A percentile compares a stretch with the other conserved stretches of the same genome.
These are phyloP conservation scores for Sporodiniella umbellata DNA, from an alignment of 371 early-diverging fungal genomes.

Conservation along the genomic window DNA sequence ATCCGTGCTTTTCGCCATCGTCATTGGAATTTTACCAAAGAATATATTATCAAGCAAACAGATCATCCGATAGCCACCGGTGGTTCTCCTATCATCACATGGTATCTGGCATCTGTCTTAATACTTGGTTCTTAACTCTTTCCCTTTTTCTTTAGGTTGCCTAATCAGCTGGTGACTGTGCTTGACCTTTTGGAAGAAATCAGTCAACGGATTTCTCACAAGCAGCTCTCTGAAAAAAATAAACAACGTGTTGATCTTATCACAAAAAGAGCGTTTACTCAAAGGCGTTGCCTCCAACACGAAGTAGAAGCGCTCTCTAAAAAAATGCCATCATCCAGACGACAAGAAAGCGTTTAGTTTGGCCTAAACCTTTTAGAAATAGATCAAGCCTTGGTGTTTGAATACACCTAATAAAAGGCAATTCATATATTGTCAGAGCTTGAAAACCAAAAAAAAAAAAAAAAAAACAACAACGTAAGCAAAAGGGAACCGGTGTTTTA, in stretches of 20 bases:
- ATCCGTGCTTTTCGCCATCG: constrained; percentile 82
- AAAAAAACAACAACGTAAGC: too few relatives aligned
- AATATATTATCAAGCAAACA: constrained; percentile 78
- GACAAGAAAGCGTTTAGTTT: too few relatives aligned
- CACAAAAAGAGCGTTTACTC: constrained; percentile 55
- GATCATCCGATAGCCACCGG: constrained; percentile 73
- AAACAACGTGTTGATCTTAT: constrained; percentile 52
- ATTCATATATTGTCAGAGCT: too few relatives aligned
- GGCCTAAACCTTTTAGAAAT: too few relatives aligned
- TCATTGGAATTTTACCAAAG: constrained; percentile 88
- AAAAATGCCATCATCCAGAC: constrained; percentile 26
- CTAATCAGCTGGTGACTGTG: constrained; percentile 70
- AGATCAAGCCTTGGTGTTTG: too few relatives aligned
- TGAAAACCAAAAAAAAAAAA: too few relatives aligned
- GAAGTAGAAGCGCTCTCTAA: constrained; percentile 57
- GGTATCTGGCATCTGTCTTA: too few relatives aligned
- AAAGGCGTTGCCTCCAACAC: constrained; percentile 55
- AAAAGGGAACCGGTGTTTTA: too few relatives aligned
- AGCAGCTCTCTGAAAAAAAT: constrained; percentile 50
- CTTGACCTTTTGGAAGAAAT: constrained; percentile 58
- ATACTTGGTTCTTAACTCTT: too few relatives aligned
- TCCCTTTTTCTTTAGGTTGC: constrained; percentile 52
- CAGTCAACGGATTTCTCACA: constrained; percentile 33
- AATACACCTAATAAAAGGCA: too few relatives aligned
- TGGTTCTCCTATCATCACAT: constrained; percentile 59